phyloP scores from a whole-genome alignment of 192 early-diverging fungal species.

The Globomyces pollinis-pini region DNA sequence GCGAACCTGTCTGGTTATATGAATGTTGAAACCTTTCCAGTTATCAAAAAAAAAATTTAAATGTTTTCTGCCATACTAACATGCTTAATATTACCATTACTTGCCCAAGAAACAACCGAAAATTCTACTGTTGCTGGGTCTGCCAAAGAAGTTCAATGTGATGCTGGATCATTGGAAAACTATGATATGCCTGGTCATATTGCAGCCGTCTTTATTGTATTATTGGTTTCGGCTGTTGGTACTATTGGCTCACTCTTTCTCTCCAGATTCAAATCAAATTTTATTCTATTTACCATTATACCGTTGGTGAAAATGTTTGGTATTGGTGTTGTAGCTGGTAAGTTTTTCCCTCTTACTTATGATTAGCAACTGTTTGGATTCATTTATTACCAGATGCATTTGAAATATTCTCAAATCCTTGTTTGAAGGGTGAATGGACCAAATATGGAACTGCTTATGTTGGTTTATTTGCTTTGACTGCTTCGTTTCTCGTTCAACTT shows the following conservation, averaged over 20 bases:
- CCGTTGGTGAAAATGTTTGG: constrained; percentile 54
- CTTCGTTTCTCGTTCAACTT: constrained; percentile 27
- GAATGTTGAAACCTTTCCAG: too few species aligned
- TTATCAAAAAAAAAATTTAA: too few species aligned
- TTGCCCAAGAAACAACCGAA: too few species aligned
- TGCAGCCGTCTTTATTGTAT: neutral
- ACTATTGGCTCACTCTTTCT: constrained; percentile 1
- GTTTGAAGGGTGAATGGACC: neutral
- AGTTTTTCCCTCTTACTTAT: too few species aligned
- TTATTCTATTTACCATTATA: too few species aligned
- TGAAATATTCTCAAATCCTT: constrained; percentile 2
- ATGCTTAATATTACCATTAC: too few species aligned
- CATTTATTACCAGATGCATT: constrained; percentile 29
- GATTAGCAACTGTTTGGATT: constrained; percentile 38
- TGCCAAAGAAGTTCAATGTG: neutral
- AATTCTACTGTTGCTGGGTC: too few species aligned
- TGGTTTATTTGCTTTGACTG: constrained; percentile 30
- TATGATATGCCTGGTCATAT: neutral
- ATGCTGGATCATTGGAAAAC: neutral
- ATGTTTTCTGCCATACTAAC: too few species aligned
- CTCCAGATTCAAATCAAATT: neutral
- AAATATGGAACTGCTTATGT: constrained; percentile 10
- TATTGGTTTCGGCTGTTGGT: neutral
- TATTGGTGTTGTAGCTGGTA: constrained; percentile 35
- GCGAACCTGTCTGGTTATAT: too few species aligned